These are phyloP conservation scores for Saccharomycopsis crataegensis DNA, from an alignment of 1,139 yeast species.

Conservation along the genomic window DNA sequence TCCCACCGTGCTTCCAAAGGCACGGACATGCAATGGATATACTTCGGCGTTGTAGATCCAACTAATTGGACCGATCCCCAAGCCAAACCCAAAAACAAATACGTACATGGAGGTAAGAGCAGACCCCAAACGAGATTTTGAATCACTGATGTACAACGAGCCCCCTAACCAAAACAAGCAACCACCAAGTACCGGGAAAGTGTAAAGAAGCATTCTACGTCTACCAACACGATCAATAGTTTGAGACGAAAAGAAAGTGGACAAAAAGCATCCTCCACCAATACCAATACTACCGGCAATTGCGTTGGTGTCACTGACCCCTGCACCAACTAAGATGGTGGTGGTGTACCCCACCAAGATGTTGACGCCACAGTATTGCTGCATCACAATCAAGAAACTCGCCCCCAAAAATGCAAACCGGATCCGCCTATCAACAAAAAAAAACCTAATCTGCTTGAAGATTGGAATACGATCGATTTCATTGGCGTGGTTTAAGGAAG, in stretches of 20 bases:
- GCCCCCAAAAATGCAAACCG: background rate
- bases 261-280: constrained; percentile 57
- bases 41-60: constrained; percentile 76
- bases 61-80: constrained; percentile 55
- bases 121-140: constrained; percentile 47
- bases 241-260: constrained; percentile 50
- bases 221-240: constrained; percentile 35
- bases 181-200: constrained; percentile 31
- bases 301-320: constrained; percentile 15
- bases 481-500: constrained; percentile 18
- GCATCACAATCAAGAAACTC: constrained; percentile 36
- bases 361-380: constrained; percentile 42
- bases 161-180: constrained; percentile 31
- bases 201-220: constrained; percentile 65
- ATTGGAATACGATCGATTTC: background rate
- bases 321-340: constrained; percentile 32
- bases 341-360: constrained; percentile 50
- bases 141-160: constrained; percentile 27
- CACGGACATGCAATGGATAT: constrained; percentile 63
- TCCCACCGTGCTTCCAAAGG: constrained; percentile 44
- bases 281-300: constrained; percentile 22
- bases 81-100: constrained; percentile 53
- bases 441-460: constrained; percentile 41
- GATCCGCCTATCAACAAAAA: constrained; percentile 32
- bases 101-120: constrained; percentile 52